Evolutionary conservation across 768 basidiomycete species (phyloP).

Genomic region (Lentinula sp.): DNA sequence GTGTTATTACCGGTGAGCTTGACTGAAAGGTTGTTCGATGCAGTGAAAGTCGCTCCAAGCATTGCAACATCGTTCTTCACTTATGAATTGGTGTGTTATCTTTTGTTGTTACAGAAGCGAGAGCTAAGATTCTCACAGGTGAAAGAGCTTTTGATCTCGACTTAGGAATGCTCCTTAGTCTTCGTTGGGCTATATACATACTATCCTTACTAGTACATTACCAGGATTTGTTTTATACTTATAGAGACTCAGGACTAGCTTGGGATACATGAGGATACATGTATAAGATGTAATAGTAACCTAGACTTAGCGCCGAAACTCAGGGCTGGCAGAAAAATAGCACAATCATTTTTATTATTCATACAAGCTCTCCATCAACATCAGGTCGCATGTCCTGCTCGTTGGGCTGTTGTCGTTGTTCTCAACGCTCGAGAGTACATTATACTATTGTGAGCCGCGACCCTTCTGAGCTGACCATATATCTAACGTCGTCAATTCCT

Average conservation of each 20-base stretch:
- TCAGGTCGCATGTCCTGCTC: slow-evolving; percentile 6
- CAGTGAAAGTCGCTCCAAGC: slow-evolving; percentile 89
- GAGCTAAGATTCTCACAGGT: slow-evolving; percentile 12
- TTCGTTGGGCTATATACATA: background rate
- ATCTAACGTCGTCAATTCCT: background rate
- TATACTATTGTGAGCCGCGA: slow-evolving; percentile 5
- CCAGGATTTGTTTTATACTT: background rate
- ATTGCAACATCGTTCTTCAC: slow-evolving; percentile 85
- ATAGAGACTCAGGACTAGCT: too few relatives aligned
- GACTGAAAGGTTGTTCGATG: slow-evolving; percentile 4
- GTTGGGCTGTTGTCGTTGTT: background rate
- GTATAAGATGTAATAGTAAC: background rate
- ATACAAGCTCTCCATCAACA: slow-evolving; percentile 4
- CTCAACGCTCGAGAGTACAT: slow-evolving; percentile 7
- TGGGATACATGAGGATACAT: background rate
- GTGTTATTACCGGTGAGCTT: background rate
- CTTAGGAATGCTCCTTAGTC: background rate
- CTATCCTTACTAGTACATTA: background rate
- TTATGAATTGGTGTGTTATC: slow-evolving; percentile 54
- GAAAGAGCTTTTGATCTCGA: slow-evolving; percentile 32
- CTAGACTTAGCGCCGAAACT: background rate
- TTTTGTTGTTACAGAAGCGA: background rate
- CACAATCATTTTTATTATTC: background rate
- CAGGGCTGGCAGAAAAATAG: background rate
- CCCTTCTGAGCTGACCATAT: background rate